Conservation (phyloP, 2,329 filamentous ascomycete genomes). For the Fusarium zealandicum region DNA sequence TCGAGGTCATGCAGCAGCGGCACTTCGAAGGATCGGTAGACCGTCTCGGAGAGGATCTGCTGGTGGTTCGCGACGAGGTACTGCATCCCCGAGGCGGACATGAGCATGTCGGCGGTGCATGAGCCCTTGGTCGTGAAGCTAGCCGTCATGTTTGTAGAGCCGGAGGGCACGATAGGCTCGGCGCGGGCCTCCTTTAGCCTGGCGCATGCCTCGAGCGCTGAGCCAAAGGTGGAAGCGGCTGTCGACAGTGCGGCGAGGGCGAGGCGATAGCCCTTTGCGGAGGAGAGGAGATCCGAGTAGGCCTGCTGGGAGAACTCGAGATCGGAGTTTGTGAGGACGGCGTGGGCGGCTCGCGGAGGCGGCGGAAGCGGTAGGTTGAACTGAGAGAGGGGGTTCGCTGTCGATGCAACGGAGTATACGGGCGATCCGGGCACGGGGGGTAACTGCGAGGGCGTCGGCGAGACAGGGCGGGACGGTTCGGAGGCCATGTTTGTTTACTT, state of each 20-base stretch:
- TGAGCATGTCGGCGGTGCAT: constrained; percentile 69
- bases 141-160: constrained; percentile 50
- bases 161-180: constrained; percentile 57
- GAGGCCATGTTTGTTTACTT: constrained; percentile 45
- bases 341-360: constrained; percentile 62
- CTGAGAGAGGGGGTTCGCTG: constrained; percentile 64
- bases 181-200: constrained; percentile 71
- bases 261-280: constrained; percentile 69
- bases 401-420: constrained; percentile 69
- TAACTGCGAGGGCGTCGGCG: constrained; percentile 63
- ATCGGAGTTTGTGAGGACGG: constrained; percentile 68
- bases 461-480: constrained; percentile 48
- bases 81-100: constrained; percentile 70
- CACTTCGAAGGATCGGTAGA: constrained; percentile 73
- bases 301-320: constrained; percentile 68
- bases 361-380: constrained; percentile 69
- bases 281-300: constrained; percentile 67
- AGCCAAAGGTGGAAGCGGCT: constrained; percentile 69
- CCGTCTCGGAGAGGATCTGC: constrained; percentile 72
- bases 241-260: constrained; percentile 67
- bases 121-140: constrained; percentile 57
- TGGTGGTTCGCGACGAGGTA: constrained; percentile 74
- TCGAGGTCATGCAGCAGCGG: constrained; percentile 74
- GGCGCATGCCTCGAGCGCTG: constrained; percentile 72
- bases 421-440: constrained; percentile 69